These are phyloP conservation scores for Naegleria gruberi DNA, from an alignment of 208 protist genomes.

Conservation along the genomic window DNA sequence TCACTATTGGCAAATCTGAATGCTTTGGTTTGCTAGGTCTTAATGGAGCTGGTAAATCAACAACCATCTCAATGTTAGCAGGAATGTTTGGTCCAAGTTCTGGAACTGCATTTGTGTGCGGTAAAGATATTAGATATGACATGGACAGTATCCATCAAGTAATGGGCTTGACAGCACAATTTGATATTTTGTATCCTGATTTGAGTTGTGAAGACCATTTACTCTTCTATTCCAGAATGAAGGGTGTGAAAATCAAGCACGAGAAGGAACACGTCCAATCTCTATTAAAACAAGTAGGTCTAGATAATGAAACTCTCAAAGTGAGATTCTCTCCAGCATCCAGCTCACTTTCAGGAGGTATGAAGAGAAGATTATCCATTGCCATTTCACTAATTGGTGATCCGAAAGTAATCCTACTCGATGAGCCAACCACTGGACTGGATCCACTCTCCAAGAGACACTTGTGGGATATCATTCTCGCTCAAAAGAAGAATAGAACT, in stretches of 20 bases:
- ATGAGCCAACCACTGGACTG: slow-evolving; percentile 54
- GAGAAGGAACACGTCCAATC: not conserved
- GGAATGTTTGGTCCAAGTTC: slow-evolving; percentile 33
- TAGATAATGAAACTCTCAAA: not conserved
- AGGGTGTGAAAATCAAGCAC: not conserved
- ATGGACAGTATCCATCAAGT: slow-evolving; percentile 27
- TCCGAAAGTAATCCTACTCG: not conserved
- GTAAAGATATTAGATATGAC: slow-evolving; percentile 19
- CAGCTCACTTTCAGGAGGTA: not conserved
- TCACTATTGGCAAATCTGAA: slow-evolving; percentile 59
- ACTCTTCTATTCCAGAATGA: not conserved
- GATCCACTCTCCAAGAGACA: slow-evolving; percentile 36
- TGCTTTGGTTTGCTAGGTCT: slow-evolving; percentile 70
- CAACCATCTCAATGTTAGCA: slow-evolving; percentile 63
- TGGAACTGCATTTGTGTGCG: slow-evolving; percentile 28
- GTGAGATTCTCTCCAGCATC: not conserved
- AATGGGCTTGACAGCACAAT: slow-evolving; percentile 33
- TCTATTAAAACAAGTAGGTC: not conserved
- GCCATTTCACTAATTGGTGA: not conserved
- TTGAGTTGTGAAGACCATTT: slow-evolving; percentile 32
- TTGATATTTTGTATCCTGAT: slow-evolving; percentile 34
- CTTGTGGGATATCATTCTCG: slow-evolving; percentile 45
- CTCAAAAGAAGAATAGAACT: not conserved
- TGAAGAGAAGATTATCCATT: not conserved
- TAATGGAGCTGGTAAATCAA: slow-evolving; percentile 76